A percentile compares a stretch with the other conserved stretches of the same genome.
phyloP scores from a whole-genome alignment of 768 basidiomycete genomes.

The Pilatotrama ljubarskyi region DNA sequence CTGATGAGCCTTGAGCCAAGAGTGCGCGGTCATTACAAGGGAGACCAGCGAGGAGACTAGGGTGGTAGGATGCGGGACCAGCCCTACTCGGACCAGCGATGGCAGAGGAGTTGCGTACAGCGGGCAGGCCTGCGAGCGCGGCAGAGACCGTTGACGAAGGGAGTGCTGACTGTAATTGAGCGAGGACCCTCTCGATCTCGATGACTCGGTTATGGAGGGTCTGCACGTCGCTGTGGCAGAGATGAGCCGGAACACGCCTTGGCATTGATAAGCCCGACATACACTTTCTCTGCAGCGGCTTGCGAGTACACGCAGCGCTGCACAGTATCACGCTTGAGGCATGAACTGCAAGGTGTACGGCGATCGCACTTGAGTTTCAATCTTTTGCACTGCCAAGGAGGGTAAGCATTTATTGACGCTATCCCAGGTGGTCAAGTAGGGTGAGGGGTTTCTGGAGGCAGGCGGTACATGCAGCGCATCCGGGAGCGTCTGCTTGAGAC shows the following conservation, averaged over 20 bases:
- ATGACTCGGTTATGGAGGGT: conserved; percentile 80
- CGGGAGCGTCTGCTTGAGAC: not conserved
- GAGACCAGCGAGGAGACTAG: conserved; percentile 22
- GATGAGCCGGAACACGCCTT: not conserved
- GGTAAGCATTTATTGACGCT: not conserved
- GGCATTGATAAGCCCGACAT: conserved; percentile 30
- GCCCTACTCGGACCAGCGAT: conserved; percentile 15
- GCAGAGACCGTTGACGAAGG: conserved; percentile 22
- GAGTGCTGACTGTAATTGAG: conserved; percentile 42
- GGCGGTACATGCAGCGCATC: not conserved
- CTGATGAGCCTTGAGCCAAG: conserved; percentile 39
- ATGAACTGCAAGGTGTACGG: conserved; percentile 73
- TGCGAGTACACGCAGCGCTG: conserved; percentile 74
- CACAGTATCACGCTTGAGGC: conserved; percentile 77
- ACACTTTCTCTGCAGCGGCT: conserved; percentile 87
- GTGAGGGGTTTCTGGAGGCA: not conserved
- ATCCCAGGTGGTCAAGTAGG: not conserved
- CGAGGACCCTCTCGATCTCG: conserved; percentile 62
- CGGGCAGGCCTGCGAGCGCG: conserved; percentile 17
- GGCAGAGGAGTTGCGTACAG: conserved; percentile 13
- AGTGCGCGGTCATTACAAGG: conserved; percentile 40
- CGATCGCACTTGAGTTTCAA: conserved; percentile 86
- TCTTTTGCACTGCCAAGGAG: conserved; percentile 70
- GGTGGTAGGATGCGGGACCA: not conserved
- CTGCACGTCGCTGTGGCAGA: conserved; percentile 62